Evolutionary conservation across 805 yeast species (phyloP), one percentile per base, ranked within the genome.

Genomic region (Yarrowia osloensis): DNA sequence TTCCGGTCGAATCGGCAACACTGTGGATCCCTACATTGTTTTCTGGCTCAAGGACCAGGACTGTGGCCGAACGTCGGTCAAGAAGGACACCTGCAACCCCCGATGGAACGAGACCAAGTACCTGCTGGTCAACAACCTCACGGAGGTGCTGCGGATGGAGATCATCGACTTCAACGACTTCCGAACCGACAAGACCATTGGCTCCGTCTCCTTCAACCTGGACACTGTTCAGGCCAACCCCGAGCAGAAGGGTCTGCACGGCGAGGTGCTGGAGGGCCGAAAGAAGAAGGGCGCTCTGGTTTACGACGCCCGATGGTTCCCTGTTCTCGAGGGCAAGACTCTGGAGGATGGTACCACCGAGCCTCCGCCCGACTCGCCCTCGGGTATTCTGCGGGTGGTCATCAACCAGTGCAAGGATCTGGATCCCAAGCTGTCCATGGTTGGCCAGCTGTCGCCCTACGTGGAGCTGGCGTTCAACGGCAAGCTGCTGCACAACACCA

Each of bases 321-420:
- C 96, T 46, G 88, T 95, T 15, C 78, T 91, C 69, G 76, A 76
- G 72, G 80, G 81, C 22, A 71, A 70, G 67, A 73, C 73, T 17
- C 82, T 84, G 68, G 88, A 90, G 3, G 97, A 91, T 77, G 97
- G 97, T 62, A 88, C 93, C 2, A 81, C 84, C 66, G 88, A 86
- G 70, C 91, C 96, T 57, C 90, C 96, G 54, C 97, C 97, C 52
- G 97, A 91, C 71, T 85, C 91, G 75, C 94, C 94, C 78, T 91
- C 98, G 17, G 99, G 99, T 82, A 87, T 96, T 72, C 86, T 88
- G 22, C 83, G 87, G 73, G 79, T 94, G 71, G 88, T 87, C 68
- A 77, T 90, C 57, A 74, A 80, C 33, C 89, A 86, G 71, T 88
- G 89, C 28, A 85, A 91, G 78, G 85, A 79, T 50, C 74, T 80